phyloP scores from a whole-genome alignment of 1,139 yeast genomes.

The Spathaspora sp. region DNA sequence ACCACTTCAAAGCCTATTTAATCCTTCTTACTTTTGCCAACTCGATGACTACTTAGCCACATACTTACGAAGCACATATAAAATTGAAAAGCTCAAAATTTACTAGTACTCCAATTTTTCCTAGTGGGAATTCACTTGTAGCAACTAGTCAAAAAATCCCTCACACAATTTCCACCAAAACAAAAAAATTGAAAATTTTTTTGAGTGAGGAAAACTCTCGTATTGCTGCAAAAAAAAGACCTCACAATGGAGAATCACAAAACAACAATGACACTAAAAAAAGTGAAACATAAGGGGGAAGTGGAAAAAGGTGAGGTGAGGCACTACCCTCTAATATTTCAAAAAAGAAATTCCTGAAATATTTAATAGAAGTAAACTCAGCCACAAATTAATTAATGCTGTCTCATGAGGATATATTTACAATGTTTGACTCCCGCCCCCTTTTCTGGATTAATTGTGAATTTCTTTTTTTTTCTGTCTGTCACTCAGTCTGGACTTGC shows the following conservation, averaged over 20 bases:
- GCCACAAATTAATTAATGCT: neutral
- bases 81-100: neutral
- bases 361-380: neutral
- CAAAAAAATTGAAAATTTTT: neutral
- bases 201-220: neutral
- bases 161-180: too few species aligned
- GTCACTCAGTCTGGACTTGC: too few species aligned
- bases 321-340: neutral
- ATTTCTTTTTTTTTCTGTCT: too few species aligned
- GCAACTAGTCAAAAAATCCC: slow-evolving; percentile 2
- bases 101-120: neutral
- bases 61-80: neutral
- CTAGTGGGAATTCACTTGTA: slow-evolving; percentile 1
- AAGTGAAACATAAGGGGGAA: neutral
- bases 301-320: neutral
- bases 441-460: too few species aligned
- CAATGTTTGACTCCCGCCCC: neutral
- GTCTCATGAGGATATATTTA: neutral
- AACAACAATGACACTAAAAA: neutral
- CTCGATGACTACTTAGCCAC: too few species aligned
- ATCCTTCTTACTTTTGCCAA: too few species aligned
- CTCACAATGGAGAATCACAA: neutral
- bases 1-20: too few species aligned
- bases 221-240: slow-evolving; percentile 3
- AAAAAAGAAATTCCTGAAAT: neutral